Evolutionary conservation across 345 rosid species (phyloP).

Genomic region (Cardamine occulta): DNA sequence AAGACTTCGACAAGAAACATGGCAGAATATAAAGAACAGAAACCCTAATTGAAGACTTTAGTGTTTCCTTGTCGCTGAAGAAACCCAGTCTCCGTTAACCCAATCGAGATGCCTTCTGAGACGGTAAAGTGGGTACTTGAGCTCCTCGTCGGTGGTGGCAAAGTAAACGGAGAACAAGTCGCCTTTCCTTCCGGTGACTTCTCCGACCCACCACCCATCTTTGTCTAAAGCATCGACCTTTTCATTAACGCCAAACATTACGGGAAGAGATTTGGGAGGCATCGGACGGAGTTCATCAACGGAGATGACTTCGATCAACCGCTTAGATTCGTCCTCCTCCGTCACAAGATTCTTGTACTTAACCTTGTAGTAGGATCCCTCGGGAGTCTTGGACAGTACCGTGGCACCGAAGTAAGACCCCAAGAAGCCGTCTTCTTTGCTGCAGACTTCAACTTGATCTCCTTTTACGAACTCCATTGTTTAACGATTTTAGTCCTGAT

Average conservation of each 20-base stretch:
- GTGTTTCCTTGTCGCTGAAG: slow-evolving; percentile 5
- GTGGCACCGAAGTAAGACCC: slow-evolving; percentile 40
- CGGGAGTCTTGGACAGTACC: background rate
- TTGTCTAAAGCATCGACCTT: slow-evolving; percentile 43
- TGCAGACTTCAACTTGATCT: slow-evolving; percentile 39
- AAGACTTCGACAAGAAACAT: slow-evolving; percentile 8
- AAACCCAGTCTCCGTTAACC: slow-evolving; percentile 42
- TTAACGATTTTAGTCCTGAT: background rate
- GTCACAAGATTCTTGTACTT: slow-evolving; percentile 41
- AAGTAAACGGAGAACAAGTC: slow-evolving; percentile 35
- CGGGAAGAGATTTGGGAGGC: slow-evolving; percentile 30
- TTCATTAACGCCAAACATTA: background rate
- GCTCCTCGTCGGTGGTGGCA: slow-evolving; percentile 28
- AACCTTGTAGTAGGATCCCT: slow-evolving; percentile 26
- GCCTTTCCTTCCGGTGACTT: slow-evolving; percentile 25
- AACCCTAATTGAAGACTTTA: slow-evolving; percentile 23
- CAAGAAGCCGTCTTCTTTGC: slow-evolving; percentile 44
- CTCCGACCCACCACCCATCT: slow-evolving; percentile 52
- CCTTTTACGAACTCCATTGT: slow-evolving; percentile 30
- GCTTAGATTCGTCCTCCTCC: slow-evolving; percentile 27
- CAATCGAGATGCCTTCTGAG: slow-evolving; percentile 47
- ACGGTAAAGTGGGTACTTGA: slow-evolving; percentile 15
- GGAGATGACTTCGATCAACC: slow-evolving; percentile 39
- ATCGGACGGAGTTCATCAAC: slow-evolving; percentile 41
- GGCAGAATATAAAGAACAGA: background rate